These are phyloP conservation scores for Drechslera avenae DNA, from an alignment of 2,329 filamentous ascomycete genomes.

Conservation along the genomic window DNA sequence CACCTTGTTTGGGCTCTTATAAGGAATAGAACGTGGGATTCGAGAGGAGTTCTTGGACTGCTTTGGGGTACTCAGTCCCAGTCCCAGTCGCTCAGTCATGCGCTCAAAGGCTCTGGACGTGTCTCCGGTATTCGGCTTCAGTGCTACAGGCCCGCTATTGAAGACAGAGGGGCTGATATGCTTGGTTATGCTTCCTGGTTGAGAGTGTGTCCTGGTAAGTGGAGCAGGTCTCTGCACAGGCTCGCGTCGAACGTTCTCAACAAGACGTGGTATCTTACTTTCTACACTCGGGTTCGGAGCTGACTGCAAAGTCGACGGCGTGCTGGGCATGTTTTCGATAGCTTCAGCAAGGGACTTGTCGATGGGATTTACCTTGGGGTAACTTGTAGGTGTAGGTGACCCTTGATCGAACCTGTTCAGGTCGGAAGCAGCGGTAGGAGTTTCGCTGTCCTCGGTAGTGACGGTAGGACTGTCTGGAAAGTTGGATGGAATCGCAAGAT, in stretches of 20 bases:
- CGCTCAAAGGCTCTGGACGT: constrained; percentile 64
- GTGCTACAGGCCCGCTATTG: constrained; percentile 23
- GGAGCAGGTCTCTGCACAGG: constrained; percentile 29
- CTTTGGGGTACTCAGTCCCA: constrained; percentile 64
- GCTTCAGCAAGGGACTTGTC: constrained; percentile 42
- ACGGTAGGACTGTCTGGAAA: constrained; percentile 25
- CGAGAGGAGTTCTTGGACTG: constrained; percentile 66
- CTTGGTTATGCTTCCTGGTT: constrained; percentile 41
- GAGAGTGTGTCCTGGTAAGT: constrained; percentile 44
- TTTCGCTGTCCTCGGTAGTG: constrained; percentile 35
- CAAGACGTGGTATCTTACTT: constrained; percentile 48
- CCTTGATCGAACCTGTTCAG: constrained; percentile 25
- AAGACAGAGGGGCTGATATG: constrained; percentile 21
- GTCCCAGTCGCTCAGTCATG: constrained; percentile 72
- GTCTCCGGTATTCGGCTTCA: constrained; percentile 39
- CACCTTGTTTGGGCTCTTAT: constrained; percentile 72
- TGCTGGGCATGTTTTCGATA: constrained; percentile 43
- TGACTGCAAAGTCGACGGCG: constrained; percentile 27
- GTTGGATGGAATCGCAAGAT: constrained; percentile 61
- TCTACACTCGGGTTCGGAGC: constrained; percentile 28
- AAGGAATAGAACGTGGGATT: constrained; percentile 79
- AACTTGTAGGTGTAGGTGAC: constrained; percentile 38
- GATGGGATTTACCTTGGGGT: constrained; percentile 42
- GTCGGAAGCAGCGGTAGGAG: constrained; percentile 33
- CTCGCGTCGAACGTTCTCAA: constrained; percentile 44